These are phyloP conservation scores for Coemansia sp. DNA, from an alignment of 192 early-diverging fungal species.

Conservation along the genomic window DNA sequence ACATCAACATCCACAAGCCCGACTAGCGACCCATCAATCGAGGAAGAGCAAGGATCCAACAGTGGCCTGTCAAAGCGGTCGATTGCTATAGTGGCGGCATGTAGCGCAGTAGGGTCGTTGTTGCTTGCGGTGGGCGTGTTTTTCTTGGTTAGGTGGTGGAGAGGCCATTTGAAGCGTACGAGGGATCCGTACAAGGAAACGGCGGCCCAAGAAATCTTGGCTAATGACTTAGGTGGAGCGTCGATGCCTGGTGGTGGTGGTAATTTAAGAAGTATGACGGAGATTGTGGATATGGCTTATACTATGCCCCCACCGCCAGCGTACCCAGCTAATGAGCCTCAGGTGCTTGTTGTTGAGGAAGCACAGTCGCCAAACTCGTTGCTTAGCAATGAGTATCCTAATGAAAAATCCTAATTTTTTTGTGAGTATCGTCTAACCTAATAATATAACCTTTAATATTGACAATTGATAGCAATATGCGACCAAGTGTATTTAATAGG, in stretches of 20 bases:
- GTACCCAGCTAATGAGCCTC: not conserved
- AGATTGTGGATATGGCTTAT: not conserved
- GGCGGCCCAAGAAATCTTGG: slow-evolving; percentile 18
- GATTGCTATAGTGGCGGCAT: slow-evolving; percentile 15
- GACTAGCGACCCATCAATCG: not conserved
- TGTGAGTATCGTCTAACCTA: not conserved
- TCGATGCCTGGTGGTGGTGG: slow-evolving; percentile 8
- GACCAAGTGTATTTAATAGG: too few relatives aligned
- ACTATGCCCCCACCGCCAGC: not conserved
- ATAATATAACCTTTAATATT: not conserved
- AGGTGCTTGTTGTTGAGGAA: not conserved
- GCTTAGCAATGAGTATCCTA: not conserved
- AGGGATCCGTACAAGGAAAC: slow-evolving; percentile 26
- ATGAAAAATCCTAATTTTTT: not conserved
- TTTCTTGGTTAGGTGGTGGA: slow-evolving; percentile 12
- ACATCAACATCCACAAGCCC: not conserved
- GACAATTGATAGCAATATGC: too few relatives aligned
- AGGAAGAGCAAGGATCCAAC: not conserved
- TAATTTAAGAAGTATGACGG: not conserved
- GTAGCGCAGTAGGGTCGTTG: slow-evolving; percentile 15
- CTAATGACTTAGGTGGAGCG: slow-evolving; percentile 22
- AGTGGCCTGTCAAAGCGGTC: slow-evolving; percentile 11
- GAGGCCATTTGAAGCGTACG: not conserved
- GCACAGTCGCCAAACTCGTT: not conserved
- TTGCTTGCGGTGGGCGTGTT: slow-evolving; percentile 3